phyloP scores from a whole-genome alignment of 805 yeast genomes.

The Wickerhamiella dianesei region DNA sequence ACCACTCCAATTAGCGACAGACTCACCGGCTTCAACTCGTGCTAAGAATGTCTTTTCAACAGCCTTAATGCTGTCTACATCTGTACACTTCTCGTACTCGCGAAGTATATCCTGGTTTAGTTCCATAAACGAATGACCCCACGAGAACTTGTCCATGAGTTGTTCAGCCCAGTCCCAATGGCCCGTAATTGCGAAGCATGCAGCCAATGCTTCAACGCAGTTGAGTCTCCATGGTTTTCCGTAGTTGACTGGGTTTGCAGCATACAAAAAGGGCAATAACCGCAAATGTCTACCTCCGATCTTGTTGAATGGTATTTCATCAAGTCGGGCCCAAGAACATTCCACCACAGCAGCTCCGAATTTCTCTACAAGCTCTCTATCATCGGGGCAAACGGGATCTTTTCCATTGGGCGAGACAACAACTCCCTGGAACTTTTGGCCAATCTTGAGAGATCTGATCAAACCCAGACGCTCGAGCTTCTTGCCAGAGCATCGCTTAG shows the following conservation, averaged over 20 bases:
- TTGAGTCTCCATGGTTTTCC: conserved; percentile 92
- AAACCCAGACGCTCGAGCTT: conserved; percentile 79
- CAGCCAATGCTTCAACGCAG: conserved; percentile 96
- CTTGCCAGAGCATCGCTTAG: conserved; percentile 93
- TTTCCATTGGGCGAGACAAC: conserved; percentile 91
- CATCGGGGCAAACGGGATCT: conserved; percentile 80
- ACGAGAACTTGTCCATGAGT: conserved; percentile 65
- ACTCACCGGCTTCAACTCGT: conserved; percentile 13
- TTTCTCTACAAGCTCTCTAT: conserved; percentile 57
- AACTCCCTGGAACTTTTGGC: conserved; percentile 83
- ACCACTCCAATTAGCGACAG: conserved; percentile 16
- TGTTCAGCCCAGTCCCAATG: conserved; percentile 77
- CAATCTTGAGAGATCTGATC: conserved; percentile 67
- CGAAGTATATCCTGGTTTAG: conserved; percentile 68
- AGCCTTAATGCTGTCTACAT: conserved; percentile 51
- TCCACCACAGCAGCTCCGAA: conserved; percentile 96
- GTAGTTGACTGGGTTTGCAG: conserved; percentile 94
- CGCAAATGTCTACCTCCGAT: conserved; percentile 88
- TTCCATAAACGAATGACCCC: conserved; percentile 83
- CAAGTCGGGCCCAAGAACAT: conserved; percentile 97
- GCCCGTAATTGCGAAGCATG: conserved; percentile 90
- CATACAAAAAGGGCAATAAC: conserved; percentile 78
- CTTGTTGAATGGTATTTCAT: conserved; percentile 85
- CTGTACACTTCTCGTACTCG: conserved; percentile 66
- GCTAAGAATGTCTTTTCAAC: conserved; percentile 71